A percentile compares a stretch with the other conserved stretches of the same genome.
Evolutionary conservation across 805 yeast species (phyloP).

Genomic region (Metschnikowia henanensis): DNA sequence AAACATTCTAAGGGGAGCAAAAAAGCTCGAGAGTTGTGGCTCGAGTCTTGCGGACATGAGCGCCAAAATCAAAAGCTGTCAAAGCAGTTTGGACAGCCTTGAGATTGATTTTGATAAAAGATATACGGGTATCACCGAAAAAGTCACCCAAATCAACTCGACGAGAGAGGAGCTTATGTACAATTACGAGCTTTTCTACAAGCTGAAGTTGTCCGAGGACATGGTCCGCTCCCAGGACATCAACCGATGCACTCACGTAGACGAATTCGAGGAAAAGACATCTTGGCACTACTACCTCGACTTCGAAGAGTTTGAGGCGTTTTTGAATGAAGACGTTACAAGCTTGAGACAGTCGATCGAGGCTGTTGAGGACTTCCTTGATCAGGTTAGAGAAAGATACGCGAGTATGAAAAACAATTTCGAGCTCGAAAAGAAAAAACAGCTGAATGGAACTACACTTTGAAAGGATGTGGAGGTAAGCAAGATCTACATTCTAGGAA

Average conservation of each 20-base stretch:
- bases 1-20: neutral
- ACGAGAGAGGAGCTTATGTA: neutral
- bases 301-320: neutral
- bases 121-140: neutral
- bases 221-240: neutral
- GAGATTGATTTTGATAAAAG: neutral
- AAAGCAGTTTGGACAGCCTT: neutral
- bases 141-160: neutral
- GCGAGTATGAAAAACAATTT: constrained; percentile 1
- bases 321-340: constrained; percentile 4
- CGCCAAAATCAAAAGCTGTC: neutral
- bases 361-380: neutral
- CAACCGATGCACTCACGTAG: constrained; percentile 4
- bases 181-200: neutral
- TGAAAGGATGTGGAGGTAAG: too few relatives aligned
- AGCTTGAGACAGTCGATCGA: constrained; percentile 3
- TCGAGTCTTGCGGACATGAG: constrained; percentile 1
- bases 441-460: too few relatives aligned
- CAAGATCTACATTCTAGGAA: too few relatives aligned
- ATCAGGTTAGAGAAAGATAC: neutral
- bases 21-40: neutral
- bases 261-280: constrained; percentile 4
- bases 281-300: neutral
- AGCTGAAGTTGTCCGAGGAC: neutral
- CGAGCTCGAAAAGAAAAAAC: too few relatives aligned